Conservation (phyloP, 2,329 filamentous ascomycete genomes). For the Fusarium pseudoanthophilum region DNA sequence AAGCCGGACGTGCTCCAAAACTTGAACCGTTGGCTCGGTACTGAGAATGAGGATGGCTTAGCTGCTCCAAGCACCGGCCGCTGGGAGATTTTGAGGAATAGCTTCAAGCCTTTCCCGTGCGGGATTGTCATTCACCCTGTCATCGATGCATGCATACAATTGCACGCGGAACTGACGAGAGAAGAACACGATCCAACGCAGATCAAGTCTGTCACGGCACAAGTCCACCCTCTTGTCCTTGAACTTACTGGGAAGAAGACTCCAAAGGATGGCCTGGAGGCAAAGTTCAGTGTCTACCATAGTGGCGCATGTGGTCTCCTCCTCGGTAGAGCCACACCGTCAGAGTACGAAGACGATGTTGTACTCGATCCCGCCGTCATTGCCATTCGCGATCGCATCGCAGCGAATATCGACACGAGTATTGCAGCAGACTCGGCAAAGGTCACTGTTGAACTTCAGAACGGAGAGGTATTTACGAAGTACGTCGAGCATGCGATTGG, state of each 20-base stretch:
- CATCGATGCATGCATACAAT: neutral
- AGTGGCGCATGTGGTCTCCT: conserved; percentile 1
- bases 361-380: neutral
- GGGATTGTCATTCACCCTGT: neutral
- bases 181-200: neutral
- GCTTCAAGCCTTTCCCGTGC: conserved; percentile 1
- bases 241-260: conserved; percentile 1
- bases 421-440: neutral
- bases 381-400: neutral
- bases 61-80: rapidly evolving
- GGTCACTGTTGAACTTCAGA: rapidly evolving
- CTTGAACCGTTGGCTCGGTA: neutral
- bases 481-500: neutral
- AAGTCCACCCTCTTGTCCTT: neutral
- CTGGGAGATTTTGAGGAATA: conserved; percentile 2
- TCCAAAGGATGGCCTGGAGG: neutral
- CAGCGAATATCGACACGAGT: neutral
- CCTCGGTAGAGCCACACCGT: neutral
- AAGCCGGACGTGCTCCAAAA: neutral
- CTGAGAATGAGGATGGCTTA: neutral
- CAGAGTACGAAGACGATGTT: neutral
- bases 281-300: conserved; percentile 13
- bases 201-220: neutral
- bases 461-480: neutral
- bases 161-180: neutral